Conservation (phyloP, 2,329 filamentous ascomycete species). For the Diaporthe vaccinii region DNA sequence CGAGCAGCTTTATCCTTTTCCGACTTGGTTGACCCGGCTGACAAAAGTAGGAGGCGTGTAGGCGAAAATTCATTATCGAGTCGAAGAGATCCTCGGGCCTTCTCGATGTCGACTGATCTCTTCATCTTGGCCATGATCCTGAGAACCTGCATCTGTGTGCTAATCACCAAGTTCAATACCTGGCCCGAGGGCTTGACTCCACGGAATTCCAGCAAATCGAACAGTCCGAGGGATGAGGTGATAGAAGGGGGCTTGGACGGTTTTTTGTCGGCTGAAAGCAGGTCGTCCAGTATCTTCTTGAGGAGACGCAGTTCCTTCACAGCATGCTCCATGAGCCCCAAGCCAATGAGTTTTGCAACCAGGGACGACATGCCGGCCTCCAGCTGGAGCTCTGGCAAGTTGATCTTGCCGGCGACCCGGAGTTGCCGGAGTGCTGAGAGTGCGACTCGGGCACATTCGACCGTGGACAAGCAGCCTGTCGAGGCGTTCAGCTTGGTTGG, state of each 20-base stretch:
- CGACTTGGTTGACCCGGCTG: constrained; percentile 57
- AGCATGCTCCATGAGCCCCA: constrained; percentile 77
- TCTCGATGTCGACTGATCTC: constrained; percentile 53
- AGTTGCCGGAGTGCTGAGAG: constrained; percentile 74
- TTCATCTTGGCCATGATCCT: constrained; percentile 72
- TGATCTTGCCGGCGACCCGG: constrained; percentile 66
- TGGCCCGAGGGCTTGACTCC: constrained; percentile 55
- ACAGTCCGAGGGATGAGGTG: constrained; percentile 52
- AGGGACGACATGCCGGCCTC: constrained; percentile 81
- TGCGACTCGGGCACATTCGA: constrained; percentile 78
- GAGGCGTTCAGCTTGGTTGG: constrained; percentile 48
- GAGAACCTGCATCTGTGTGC: constrained; percentile 75
- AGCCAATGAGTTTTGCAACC: constrained; percentile 73
- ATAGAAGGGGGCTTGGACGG: constrained; percentile 53
- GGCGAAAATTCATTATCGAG: constrained; percentile 69
- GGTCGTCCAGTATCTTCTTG: constrained; percentile 72
- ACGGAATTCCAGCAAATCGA: constrained; percentile 75
- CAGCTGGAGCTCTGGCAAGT: constrained; percentile 75
- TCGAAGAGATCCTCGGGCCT: constrained; percentile 54
- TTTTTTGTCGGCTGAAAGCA: constrained; percentile 49
- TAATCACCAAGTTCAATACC: constrained; percentile 69
- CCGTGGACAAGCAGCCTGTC: constrained; percentile 66
- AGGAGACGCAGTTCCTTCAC: constrained; percentile 76
- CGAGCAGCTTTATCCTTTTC: constrained; percentile 71
- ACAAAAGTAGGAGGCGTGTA: constrained; percentile 65